Percentiles rank a stretch among this genome's conserved stretches.
phyloP scores from a whole-genome alignment of 495 filamentous ascomycete genomes.

The Tuber umbilicatum region DNA sequence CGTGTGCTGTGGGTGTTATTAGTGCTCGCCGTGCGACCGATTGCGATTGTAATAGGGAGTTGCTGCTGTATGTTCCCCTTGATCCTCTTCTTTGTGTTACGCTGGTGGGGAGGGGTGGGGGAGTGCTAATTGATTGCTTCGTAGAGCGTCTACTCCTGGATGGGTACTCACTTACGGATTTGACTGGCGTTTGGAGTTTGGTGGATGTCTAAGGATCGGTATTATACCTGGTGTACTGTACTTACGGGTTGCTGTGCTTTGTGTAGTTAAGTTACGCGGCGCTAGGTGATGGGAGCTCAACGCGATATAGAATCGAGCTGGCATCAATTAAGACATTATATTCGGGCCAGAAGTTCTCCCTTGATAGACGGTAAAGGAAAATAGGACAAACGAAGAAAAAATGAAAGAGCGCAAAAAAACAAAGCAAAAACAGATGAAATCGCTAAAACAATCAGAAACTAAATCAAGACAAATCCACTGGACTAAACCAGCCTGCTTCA shows the following conservation, averaged over 20 bases:
- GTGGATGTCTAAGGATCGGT: not conserved
- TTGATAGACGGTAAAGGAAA: not conserved
- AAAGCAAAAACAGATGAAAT: not conserved
- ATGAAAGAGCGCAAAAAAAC: not conserved
- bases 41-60: constrained; percentile 1
- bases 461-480: not conserved
- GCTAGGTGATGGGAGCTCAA: not conserved
- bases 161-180: not conserved
- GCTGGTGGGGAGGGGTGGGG: not conserved
- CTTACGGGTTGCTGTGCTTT: not conserved
- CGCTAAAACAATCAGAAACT: not conserved
- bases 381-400: not conserved
- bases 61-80: not conserved
- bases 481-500: not conserved
- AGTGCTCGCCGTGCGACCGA: constrained; percentile 11
- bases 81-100: not conserved
- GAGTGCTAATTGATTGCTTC: not conserved
- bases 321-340: constrained; percentile 2
- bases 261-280: not conserved
- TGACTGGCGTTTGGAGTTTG: not conserved
- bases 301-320: not conserved
- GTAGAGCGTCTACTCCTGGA: not conserved
- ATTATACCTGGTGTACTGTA: not conserved
- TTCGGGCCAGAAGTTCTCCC: not conserved
- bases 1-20: constrained; percentile 11